Evolutionary conservation across 805 yeast genomes (phyloP), one percentile per base, ranked within the genome.

Genomic region (Saccharomycopsis amapae): DNA sequence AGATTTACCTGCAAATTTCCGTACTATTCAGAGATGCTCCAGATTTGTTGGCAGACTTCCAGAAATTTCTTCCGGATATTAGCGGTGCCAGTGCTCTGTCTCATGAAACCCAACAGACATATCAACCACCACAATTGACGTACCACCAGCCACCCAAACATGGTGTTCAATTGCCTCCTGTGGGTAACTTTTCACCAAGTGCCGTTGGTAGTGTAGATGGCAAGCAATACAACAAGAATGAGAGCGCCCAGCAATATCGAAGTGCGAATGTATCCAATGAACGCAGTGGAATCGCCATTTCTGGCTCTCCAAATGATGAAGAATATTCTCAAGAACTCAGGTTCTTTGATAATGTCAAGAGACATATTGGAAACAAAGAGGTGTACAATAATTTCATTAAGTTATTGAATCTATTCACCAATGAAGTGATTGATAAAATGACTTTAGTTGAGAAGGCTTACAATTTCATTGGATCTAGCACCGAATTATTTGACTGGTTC

Each of bases 1-100:
- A 93, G 59, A 98, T 93, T 10, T 93, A 93, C 58, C 83, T 86
- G 45, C 97, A 93, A 61, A 96, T 93, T 2, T 84, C 96, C 1
- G 72, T 79, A 5, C 69, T 93, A 44, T 93, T 93, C 66, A 81
- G 85, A 49, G 85, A 86, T 56, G 95, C 96, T 10, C 97, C 97
- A 0, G 99, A 93, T 58, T 71, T 93, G 49, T 68, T 93, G 52
- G 95, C 88, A 55, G 98, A 94, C 60, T 93, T 93, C 66, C 88
- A 89, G 62, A 89, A 88, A 62, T 93, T 93, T 62, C 72, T 93
- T 62, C 98, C 98, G 2, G 97, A 90, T 57, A 40, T 39, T 24
- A 40, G 23, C 19, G 31, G 40, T 23, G 17, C 30, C 5, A 17
- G 40, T n/a, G 6, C 6, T 5, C 52, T 62, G 23, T 46, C 51